These are phyloP conservation scores for Suillus ampliporus DNA, from an alignment of 768 basidiomycete species.

Conservation along the genomic window DNA sequence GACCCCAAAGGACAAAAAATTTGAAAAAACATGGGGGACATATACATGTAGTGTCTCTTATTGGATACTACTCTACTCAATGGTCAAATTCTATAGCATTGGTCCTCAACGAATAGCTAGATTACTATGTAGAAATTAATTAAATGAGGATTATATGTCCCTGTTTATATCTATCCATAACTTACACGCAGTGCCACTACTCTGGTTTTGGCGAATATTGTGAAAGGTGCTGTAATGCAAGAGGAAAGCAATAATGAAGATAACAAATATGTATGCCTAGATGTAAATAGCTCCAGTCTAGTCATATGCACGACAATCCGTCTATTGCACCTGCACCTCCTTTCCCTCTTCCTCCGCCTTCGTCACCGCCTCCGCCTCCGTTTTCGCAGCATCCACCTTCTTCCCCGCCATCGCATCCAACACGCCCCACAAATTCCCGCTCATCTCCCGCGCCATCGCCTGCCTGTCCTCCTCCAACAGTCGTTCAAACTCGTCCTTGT, in stretches of 20 bases:
- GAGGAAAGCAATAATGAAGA: constrained; percentile 3
- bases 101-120: too few relatives aligned
- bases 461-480: constrained; percentile 58
- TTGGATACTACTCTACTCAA: background rate
- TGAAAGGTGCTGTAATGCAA: background rate
- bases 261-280: background rate
- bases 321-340: constrained; percentile 9
- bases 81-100: too few relatives aligned
- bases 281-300: constrained; percentile 4
- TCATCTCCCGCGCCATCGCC: constrained; percentile 53
- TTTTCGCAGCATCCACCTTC: constrained; percentile 20
- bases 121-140: too few relatives aligned
- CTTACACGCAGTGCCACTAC: too few relatives aligned
- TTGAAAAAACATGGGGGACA: too few relatives aligned
- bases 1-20: too few relatives aligned
- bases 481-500: constrained; percentile 56
- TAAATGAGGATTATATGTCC: constrained; percentile 2
- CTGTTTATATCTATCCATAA: constrained; percentile 9
- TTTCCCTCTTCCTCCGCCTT: background rate
- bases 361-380: background rate
- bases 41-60: background rate
- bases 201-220: background rate
- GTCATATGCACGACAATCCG: background rate
- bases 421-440: constrained; percentile 45
- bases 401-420: constrained; percentile 30